Evolutionary conservation across 257 asterid genomes (phyloP), one percentile per base, ranked within the genome.

Genomic region (Fraxinus pennsylvanica): DNA sequence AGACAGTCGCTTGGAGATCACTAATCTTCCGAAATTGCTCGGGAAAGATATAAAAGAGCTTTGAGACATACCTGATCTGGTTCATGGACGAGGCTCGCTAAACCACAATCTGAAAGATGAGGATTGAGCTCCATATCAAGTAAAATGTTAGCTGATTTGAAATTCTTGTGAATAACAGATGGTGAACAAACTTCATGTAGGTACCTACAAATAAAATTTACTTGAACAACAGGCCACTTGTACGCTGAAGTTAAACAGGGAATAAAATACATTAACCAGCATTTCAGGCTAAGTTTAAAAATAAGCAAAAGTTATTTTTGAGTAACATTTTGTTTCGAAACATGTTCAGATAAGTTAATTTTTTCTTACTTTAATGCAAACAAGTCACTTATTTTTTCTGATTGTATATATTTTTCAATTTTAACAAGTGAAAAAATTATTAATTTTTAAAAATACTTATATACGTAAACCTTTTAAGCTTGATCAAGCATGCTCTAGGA

Each of bases 181-280:
- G 99, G 99, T 9, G 96, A 92, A 78, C 99, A 95, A 76, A 88
- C 93, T 91, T 95, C 99, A 39, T 95, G 99, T 19, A 95, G 84
- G 86, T 95, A 95, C 94, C 99, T 95, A 86, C 82, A 88, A 68
- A 74, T 39, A 35, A 79, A 69, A 66, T 68, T n/a, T 27, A 47
- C n/a, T 59, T 82, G 68, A 85, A 85, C 74, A 76, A 66, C 22
- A 29, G 1, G 73, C 27, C 54, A 47, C 61, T 50, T 30, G 65
- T 27, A 27, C 47, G 54, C 36, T 45, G 30, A 78, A 36, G 41
- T 67, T 45, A 45, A 32, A 32, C 33, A 33, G 19, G 1, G 29
- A 75, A 43, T 1, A 38, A 27, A 2, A 71, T 7, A 25, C 14
- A 50, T 63, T 6, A 21, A 63, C 69, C 3, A 19, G n/a, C n/a